Evolutionary conservation across 345 rosid genomes (phyloP).

Genomic region (Hibiscus mutabilis): DNA sequence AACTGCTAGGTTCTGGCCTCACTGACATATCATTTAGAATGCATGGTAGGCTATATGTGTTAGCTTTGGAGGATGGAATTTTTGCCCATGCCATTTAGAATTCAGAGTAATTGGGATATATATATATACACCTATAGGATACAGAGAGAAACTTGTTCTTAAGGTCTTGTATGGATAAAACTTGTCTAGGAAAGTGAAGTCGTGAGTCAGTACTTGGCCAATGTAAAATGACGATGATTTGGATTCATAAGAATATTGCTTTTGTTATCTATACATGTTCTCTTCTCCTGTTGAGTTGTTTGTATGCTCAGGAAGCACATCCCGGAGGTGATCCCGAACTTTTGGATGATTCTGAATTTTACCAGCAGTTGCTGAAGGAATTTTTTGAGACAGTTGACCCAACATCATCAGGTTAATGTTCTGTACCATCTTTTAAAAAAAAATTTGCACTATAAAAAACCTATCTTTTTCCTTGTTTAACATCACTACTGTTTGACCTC

Average conservation of each 20-base stretch:
- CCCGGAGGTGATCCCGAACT: slow-evolving; percentile 82
- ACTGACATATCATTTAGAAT: background rate
- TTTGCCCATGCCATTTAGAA: background rate
- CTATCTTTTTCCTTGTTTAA: background rate
- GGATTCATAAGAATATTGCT: background rate
- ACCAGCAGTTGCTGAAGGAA: slow-evolving; percentile 77
- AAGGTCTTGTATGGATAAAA: background rate
- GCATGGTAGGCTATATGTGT: background rate
- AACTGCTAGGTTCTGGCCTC: background rate
- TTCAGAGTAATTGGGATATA: background rate
- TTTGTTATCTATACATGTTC: background rate
- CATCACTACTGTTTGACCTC: slow-evolving; percentile 17
- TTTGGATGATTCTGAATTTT: slow-evolving; percentile 79
- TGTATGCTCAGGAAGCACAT: slow-evolving; percentile 38
- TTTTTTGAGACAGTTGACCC: slow-evolving; percentile 77
- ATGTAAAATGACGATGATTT: background rate
- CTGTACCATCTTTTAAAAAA: background rate
- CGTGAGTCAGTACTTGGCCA: background rate
- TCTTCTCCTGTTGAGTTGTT: background rate
- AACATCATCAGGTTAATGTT: slow-evolving; percentile 46
- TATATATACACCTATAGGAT: background rate
- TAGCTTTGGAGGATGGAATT: background rate
- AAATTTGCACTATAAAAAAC: background rate
- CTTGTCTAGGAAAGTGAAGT: background rate
- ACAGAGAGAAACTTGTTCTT: background rate